A percentile compares a stretch with the other conserved stretches of the same genome.
These are phyloP conservation scores for Caryopteris hybrid DNA, from an alignment of 305 asterid genomes.

Conservation along the genomic window DNA sequence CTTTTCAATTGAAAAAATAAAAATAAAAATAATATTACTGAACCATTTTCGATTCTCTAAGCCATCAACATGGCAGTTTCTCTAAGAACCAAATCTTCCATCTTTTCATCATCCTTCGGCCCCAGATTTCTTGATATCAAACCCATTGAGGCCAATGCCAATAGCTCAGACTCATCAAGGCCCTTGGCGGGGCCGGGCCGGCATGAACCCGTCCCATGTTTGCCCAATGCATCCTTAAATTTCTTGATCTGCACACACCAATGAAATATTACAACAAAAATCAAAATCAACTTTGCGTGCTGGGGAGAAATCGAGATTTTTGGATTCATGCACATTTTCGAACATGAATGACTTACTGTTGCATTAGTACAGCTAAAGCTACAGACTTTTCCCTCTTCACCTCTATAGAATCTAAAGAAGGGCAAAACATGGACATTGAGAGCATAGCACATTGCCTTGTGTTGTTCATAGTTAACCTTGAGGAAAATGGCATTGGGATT, in stretches of 20 bases:
- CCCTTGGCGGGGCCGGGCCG: constrained; percentile 56
- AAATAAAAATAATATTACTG: background rate
- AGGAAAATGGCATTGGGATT: constrained; percentile 48
- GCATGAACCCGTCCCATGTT: constrained; percentile 37
- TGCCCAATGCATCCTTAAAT: constrained; percentile 58
- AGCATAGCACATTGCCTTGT: constrained; percentile 53
- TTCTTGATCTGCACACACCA: constrained; percentile 46
- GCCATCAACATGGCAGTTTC: constrained; percentile 30
- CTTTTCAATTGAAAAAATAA: background rate
- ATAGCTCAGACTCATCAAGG: constrained; percentile 45
- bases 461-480: constrained; percentile 63
- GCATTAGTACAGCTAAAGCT: constrained; percentile 94
- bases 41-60: constrained; percentile 8
- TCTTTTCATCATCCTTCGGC: constrained; percentile 1
- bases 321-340: no score
- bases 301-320: no score
- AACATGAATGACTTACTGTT: constrained; percentile 61
- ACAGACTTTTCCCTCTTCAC: constrained; percentile 57
- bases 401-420: constrained; percentile 73
- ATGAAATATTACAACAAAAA: background rate
- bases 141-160: constrained; percentile 52
- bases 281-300: no score
- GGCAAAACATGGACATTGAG: constrained; percentile 74
- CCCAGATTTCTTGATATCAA: constrained; percentile 29
- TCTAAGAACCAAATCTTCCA: constrained; percentile 23